Base-by-base conservation (phyloP, 371 early-diverging fungal genomes). In the Conidiobolus incongruus region DNA sequence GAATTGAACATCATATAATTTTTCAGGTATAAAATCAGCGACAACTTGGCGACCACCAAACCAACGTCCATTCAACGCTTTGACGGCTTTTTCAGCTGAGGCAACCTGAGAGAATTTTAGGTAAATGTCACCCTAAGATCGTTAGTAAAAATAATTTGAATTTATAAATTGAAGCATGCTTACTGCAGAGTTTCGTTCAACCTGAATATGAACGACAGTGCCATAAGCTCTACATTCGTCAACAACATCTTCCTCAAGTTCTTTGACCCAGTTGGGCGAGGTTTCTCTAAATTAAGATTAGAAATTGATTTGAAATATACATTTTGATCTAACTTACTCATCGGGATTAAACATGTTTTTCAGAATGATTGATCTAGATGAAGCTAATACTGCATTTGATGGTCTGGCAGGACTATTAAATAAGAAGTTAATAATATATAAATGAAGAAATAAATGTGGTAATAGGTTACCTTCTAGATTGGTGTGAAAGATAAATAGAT, bases 311-410 rank as follows among this genome's bases (percentile, higher is more conserved):
- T 35, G 33, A n/a, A 12, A 38, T 42, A n/a, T n/a, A n/a, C n/a
- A n/a, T n/a, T n/a, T n/a, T n/a, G n/a, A 7, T 53, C 8, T 20
- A 5, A 63, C 75, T 58, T 73, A 83, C 79, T 85, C 82, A 30
- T 59, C 72, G n/a, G 89, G 88, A 39, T 89, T 72, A 52, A 90
- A 91, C 92, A 91, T 89, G 48, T 92, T 87, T 47, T 72, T 76
- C 49, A 94, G 62, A 30, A 72, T 61, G 34, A 61, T 57, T 6
- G 70, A 58, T 51, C 67, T 51, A n/a, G 63, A 53, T 23, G 49
- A 53, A n/a, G n/a, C n/a, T n/a, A n/a, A n/a, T n/a, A n/a, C n/a
- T n/a, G n/a, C n/a, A n/a, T n/a, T n/a, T n/a, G n/a, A n/a, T n/a
- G n/a, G n/a, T n/a, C n/a, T n/a, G n/a, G n/a, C n/a, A n/a, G n/a